Conservation (phyloP, 306 rosid genomes). For the Biancaea sappan region DNA sequence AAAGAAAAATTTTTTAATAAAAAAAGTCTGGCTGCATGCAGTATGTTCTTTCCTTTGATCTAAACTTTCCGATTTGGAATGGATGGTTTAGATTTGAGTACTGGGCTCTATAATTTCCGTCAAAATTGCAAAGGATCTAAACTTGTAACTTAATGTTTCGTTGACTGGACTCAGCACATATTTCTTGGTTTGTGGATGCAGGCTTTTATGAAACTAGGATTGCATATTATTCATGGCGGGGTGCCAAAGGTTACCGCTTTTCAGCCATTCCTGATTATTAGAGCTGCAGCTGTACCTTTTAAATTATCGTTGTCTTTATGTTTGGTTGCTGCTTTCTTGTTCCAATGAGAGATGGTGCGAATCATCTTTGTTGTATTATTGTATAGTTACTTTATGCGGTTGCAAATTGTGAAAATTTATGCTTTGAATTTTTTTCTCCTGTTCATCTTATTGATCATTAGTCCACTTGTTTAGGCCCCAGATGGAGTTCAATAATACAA, state of each 20-base stretch:
- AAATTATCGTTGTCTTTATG: constrained; percentile 1
- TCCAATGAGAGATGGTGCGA: constrained; percentile 15
- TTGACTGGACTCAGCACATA: constrained; percentile 3
- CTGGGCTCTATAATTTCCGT: too few relatives aligned
- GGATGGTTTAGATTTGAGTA: too few relatives aligned
- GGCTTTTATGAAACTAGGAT: constrained; percentile 93
- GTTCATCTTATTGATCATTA: too few relatives aligned
- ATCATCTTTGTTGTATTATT: constrained; percentile 21
- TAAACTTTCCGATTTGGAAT: too few relatives aligned
- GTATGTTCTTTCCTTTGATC: too few relatives aligned
- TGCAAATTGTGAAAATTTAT: constrained; percentile 1
- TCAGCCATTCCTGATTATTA: constrained; percentile 92
- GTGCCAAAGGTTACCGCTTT: constrained; percentile 76
- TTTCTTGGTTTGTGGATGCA: constrained; percentile 43
- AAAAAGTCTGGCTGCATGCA: too few relatives aligned
- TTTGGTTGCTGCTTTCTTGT: constrained; percentile 16
- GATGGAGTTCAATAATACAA: too few relatives aligned
- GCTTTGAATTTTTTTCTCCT: not conserved
- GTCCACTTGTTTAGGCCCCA: too few relatives aligned
- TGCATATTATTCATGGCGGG: constrained; percentile 92
- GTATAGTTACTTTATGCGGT: constrained; percentile 10
- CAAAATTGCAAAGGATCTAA: too few relatives aligned
- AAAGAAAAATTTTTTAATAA: too few relatives aligned
- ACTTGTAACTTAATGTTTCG: too few relatives aligned
- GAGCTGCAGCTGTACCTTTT: constrained; percentile 14